These are phyloP conservation scores for Tylopilus plumbeoviolaceoides DNA, from an alignment of 768 basidiomycete species.

Conservation along the genomic window DNA sequence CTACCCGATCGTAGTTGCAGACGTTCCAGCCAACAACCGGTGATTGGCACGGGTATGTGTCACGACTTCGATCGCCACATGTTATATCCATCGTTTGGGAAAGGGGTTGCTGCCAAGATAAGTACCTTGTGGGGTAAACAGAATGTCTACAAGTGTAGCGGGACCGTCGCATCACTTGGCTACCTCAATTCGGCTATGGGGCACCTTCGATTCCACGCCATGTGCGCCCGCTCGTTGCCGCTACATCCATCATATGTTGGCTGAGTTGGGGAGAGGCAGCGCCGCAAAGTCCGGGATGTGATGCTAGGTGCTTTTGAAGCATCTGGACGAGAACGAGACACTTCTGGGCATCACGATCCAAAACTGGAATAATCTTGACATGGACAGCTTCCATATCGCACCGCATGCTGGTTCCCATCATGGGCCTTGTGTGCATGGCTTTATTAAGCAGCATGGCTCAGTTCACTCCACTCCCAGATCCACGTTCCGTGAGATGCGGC, in stretches of 20 bases:
- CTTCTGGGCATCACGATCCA: conserved; percentile 10
- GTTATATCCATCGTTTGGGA: conserved; percentile 1
- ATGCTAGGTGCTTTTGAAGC: conserved; percentile 9
- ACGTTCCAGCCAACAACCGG: not conserved
- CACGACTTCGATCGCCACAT: conserved; percentile 1
- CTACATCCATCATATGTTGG: conserved; percentile 3
- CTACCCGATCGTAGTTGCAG: not conserved
- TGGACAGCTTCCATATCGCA: conserved; percentile 7
- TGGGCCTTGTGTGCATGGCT: not conserved
- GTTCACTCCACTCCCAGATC: conserved; percentile 12
- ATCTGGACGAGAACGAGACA: conserved; percentile 4
- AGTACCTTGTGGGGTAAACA: no score
- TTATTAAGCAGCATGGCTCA: conserved; percentile 10
- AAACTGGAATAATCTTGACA: conserved; percentile 7
- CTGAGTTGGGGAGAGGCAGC: not conserved
- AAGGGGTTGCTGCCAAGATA: not conserved
- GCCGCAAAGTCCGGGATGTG: conserved; percentile 30
- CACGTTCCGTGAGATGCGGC: conserved; percentile 22
- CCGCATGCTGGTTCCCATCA: conserved; percentile 5
- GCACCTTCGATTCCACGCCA: conserved; percentile 13
- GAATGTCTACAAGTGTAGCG: conserved; percentile 9
- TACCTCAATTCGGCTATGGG: conserved; percentile 3
- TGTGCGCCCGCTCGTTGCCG: conserved; percentile 24
- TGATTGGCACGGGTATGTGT: not conserved
- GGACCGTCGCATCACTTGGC: conserved; percentile 15